phyloP scores from a whole-genome alignment of 345 rosid species.

The Angophora floribunda region DNA sequence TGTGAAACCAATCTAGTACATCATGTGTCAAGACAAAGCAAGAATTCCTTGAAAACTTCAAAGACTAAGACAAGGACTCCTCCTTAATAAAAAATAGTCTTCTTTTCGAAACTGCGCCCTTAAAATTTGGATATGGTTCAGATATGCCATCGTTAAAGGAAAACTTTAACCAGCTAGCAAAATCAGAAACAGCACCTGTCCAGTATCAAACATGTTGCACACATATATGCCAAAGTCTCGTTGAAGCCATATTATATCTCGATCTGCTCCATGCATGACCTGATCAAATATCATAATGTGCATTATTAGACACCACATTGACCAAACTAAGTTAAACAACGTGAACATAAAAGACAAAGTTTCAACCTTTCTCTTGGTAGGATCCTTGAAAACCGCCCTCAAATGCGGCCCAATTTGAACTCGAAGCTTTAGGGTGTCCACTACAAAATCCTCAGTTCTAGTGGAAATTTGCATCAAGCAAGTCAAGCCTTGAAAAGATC shows the following conservation, averaged over 20 bases:
- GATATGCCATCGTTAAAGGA: not conserved
- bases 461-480: conserved; percentile 99
- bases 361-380: conserved; percentile 79
- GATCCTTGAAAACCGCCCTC: conserved; percentile 85
- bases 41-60: not conserved
- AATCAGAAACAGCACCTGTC: conserved; percentile 49
- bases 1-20: not conserved
- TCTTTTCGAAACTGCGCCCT: not conserved
- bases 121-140: not conserved
- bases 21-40: not conserved
- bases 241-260: conserved; percentile 92
- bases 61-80: not conserved
- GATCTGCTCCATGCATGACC: conserved; percentile 99
- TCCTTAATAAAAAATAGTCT: not conserved
- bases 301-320: conserved; percentile 10
- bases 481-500: conserved; percentile 91
- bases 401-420: conserved; percentile 76
- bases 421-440: conserved; percentile 84
- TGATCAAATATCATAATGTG: conserved; percentile 17
- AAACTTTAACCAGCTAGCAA: not conserved
- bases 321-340: not conserved
- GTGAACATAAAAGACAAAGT: not conserved
- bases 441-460: conserved; percentile 74
- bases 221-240: conserved; percentile 93
- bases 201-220: conserved; percentile 95